Base-by-base conservation (phyloP, 176 grass and related monocot genomes). In the Guadua angustifolia region DNA sequence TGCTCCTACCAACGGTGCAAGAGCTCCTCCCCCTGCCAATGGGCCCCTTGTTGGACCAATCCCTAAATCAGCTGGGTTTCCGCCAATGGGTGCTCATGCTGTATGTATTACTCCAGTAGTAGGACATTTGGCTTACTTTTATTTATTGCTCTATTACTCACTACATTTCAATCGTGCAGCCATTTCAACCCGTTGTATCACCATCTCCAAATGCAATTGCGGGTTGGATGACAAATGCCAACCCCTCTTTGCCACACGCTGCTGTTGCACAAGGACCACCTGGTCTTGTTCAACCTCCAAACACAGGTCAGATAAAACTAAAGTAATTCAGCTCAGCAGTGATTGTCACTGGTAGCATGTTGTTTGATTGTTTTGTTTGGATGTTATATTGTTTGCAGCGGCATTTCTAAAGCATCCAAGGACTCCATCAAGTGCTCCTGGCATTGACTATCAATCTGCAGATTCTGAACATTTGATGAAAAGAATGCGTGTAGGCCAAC, bases 381-480 rank as follows among this genome's bases (percentile, higher is more conserved):
- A 66, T 56, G 64, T 44, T 55, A 26, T 52, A 50, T 88, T 85
- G 63, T 33, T 82, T 76, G 32, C 86, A 99, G 97, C 97, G 86
- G 88, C 93, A 36, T 99, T 96, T 93, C 79, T 99, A 71, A 99
- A 96, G 78, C 97, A 99, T 77, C 89, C 93, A 76, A 94, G 97
- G 79, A 92, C 91, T 43, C 96, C 93, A 32, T 87, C 88, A 66
- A 93, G 94, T 63, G 89, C 91, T 73, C 85, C 97, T 67, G 97
- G 83, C 50, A 92, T 96, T 81, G 97, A 96, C 89, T 99, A 99
- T 71, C 97, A 99, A 58, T 96, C 85, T 83, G 97, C 91, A 81
- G 97, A 99, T 89, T 99, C 97, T 63, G 97, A 99, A 89, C 91
- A 94, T 87, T 88, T 99, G 65, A 95, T 94, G 89, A 99, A 99